A percentile compares a stretch with the other conserved stretches of the same genome.
phyloP scores from a whole-genome alignment of 768 basidiomycete genomes.

The Udeniomyces megalosporus region DNA sequence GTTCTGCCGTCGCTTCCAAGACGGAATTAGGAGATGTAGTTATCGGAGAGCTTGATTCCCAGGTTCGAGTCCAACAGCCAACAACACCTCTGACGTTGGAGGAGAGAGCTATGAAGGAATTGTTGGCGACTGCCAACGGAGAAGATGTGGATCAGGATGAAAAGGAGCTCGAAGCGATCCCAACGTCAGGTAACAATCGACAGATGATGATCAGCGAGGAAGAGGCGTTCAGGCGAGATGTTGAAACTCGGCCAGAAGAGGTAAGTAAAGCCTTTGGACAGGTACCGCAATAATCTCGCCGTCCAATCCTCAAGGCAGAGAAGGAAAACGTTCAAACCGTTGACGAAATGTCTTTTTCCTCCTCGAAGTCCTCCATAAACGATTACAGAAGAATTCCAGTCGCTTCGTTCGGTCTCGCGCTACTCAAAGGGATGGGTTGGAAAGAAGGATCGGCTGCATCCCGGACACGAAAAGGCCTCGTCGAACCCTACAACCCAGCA shows the following conservation, averaged over 20 bases:
- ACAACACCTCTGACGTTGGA: slow-evolving; percentile 45
- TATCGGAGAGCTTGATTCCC: slow-evolving; percentile 13
- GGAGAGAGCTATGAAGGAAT: slow-evolving; percentile 58
- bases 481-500: slow-evolving; percentile 65
- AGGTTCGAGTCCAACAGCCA: no score
- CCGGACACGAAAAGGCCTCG: slow-evolving; percentile 43
- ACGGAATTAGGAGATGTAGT: slow-evolving; percentile 27
- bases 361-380: slow-evolving; percentile 45
- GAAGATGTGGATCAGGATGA: slow-evolving; percentile 22
- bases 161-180: slow-evolving; percentile 47
- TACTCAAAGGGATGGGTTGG: slow-evolving; percentile 95
- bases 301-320: no score
- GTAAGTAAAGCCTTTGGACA: slow-evolving; percentile 16
- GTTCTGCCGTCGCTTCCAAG: background rate
- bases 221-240: slow-evolving; percentile 71
- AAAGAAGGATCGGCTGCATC: slow-evolving; percentile 61
- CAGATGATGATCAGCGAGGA: slow-evolving; percentile 48
- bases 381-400: slow-evolving; percentile 87
- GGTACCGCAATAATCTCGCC: background rate
- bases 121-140: slow-evolving; percentile 42
- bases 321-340: background rate
- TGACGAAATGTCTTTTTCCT: background rate
- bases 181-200: slow-evolving; percentile 21
- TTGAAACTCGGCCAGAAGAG: slow-evolving; percentile 44
- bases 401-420: slow-evolving; percentile 78